phyloP scores from a whole-genome alignment of 1,139 yeast genomes.

The Arxiozyma bovina region DNA sequence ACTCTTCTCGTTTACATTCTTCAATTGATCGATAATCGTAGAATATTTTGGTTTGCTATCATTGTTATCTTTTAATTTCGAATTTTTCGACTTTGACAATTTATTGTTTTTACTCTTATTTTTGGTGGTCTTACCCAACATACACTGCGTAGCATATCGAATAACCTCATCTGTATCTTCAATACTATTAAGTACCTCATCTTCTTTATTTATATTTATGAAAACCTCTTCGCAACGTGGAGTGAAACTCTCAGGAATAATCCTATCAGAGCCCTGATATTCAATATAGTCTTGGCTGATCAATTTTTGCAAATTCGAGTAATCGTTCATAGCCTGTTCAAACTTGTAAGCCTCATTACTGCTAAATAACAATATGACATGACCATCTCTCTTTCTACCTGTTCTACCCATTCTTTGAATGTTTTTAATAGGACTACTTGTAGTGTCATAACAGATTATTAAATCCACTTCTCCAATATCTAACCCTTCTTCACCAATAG shows the following conservation, averaged over 20 bases:
- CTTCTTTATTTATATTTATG: conserved; percentile 65
- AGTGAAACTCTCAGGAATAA: conserved; percentile 47
- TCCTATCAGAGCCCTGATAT: conserved; percentile 47
- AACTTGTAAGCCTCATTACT: conserved; percentile 72
- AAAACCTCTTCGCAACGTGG: conserved; percentile 51
- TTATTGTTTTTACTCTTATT: conserved; percentile 8
- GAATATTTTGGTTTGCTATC: neutral
- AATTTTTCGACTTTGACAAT: conserved; percentile 9
- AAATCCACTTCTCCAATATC: conserved; percentile 97
- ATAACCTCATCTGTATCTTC: conserved; percentile 67
- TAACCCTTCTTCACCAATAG: conserved; percentile 96
- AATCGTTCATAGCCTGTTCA: conserved; percentile 78
- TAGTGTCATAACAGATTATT: conserved; percentile 86
- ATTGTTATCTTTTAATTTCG: conserved; percentile 5
- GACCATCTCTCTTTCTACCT: conserved; percentile 89
- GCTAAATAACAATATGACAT: conserved; percentile 67
- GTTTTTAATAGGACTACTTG: conserved; percentile 86
- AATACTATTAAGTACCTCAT: conserved; percentile 43
- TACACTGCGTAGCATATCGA: conserved; percentile 45
- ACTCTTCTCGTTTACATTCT: conserved; percentile 12
- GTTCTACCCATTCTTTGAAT: conserved; percentile 97
- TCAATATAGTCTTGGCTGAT: conserved; percentile 36
- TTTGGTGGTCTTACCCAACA: conserved; percentile 29
- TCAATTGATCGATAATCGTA: neutral
- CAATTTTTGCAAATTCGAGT: conserved; percentile 62